phyloP scores from a whole-genome alignment of 495 filamentous ascomycete species.

The Daldinia bambusicola region DNA sequence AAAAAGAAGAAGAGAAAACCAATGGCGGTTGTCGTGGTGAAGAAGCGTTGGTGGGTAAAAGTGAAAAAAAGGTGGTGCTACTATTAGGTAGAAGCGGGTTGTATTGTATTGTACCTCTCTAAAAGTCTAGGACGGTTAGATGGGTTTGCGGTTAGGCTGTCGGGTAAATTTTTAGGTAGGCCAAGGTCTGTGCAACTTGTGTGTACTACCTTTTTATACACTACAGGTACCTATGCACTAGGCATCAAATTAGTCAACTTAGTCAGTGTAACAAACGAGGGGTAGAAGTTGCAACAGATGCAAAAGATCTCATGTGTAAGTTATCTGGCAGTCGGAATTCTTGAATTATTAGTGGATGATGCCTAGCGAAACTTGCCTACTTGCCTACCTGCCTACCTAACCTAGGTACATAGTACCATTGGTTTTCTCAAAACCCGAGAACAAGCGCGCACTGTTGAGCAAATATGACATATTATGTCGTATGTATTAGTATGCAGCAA shows the following conservation, averaged over 20 bases:
- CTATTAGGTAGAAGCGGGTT: slow-evolving; percentile 31
- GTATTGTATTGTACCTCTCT: no score
- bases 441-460: no score
- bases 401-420: background rate
- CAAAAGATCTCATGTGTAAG: no score
- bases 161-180: slow-evolving; percentile 39
- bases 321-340: no score
- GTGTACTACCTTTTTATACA: slow-evolving; percentile 8
- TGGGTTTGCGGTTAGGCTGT: slow-evolving; percentile 13
- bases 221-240: no score
- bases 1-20: slow-evolving; percentile 20
- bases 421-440: background rate
- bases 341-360: background rate
- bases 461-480: slow-evolving; percentile 1
- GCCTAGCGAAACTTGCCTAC: background rate
- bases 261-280: slow-evolving; percentile 36
- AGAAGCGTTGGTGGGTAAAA: slow-evolving; percentile 24
- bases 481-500: slow-evolving; percentile 8
- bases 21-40: slow-evolving; percentile 41
- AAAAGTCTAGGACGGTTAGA: slow-evolving; percentile 19
- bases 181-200: slow-evolving; percentile 30
- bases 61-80: slow-evolving; percentile 1
- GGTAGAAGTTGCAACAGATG: slow-evolving; percentile 11
- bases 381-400: no score
- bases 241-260: background rate